Evolutionary conservation across 768 basidiomycete species (phyloP).

Genomic region (Tulasnella sp.): DNA sequence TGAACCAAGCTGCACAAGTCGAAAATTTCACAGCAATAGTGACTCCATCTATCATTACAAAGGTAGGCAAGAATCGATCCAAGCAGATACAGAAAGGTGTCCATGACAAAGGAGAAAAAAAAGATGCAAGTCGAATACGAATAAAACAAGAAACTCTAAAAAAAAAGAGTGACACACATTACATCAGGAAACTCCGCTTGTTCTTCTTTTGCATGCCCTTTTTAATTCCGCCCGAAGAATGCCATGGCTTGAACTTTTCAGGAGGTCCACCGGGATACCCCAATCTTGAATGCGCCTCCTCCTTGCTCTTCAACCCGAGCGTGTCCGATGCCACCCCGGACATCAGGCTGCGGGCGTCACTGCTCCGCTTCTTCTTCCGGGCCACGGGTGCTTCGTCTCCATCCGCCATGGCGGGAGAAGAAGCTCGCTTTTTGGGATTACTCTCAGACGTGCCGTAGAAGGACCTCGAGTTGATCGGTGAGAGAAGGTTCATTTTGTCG

Average conservation of each 20-base stretch:
- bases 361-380: not conserved
- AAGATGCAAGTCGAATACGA: not conserved
- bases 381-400: not conserved
- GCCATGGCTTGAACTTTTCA: not conserved
- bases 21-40: not conserved
- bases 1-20: not conserved
- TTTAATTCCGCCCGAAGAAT: not conserved
- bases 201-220: not conserved
- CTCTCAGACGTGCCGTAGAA: not conserved
- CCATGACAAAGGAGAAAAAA: not conserved
- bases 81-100: not conserved
- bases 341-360: not conserved
- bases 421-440: not conserved
- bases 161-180: not conserved
- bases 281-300: not conserved
- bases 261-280: not conserved
- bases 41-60: not conserved
- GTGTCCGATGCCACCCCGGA: not conserved
- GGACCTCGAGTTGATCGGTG: slow-evolving; percentile 11
- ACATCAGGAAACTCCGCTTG: not conserved
- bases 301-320: not conserved
- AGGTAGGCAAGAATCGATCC: not conserved
- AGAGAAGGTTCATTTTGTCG: slow-evolving; percentile 14
- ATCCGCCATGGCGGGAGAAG: not conserved
- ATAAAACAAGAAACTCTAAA: slow-evolving; percentile 9